phyloP scores from a whole-genome alignment of 257 asterid species.

The Fraxinus quadrangulata region DNA sequence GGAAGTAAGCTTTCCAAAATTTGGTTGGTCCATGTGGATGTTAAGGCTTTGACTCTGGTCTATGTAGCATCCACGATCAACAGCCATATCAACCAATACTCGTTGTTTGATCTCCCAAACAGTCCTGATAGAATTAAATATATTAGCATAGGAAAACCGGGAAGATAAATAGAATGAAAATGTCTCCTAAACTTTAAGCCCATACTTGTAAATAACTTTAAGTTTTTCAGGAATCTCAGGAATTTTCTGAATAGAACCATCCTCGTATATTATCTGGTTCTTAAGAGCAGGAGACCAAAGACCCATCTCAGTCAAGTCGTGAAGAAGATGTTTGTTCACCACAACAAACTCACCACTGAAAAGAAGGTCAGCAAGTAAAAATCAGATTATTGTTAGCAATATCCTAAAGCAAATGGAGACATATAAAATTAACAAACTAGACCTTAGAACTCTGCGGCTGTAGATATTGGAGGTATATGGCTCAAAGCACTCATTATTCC shows the following conservation, averaged over 20 bases:
- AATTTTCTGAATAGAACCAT: too few relatives aligned
- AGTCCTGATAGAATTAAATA: conserved; percentile 47
- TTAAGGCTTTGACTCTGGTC: conserved; percentile 96
- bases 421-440: background rate
- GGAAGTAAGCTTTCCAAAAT: conserved; percentile 58
- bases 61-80: conserved; percentile 93
- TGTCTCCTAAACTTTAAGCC: background rate
- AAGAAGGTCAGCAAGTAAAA: conserved; percentile 1
- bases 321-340: conserved; percentile 93
- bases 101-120: conserved; percentile 97
- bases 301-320: conserved; percentile 49
- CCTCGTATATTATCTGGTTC: too few relatives aligned
- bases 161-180: background rate
- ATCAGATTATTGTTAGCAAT: conserved; percentile 25
- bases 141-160: conserved; percentile 15
- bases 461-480: conserved; percentile 94
- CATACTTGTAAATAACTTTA: conserved; percentile 70
- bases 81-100: conserved; percentile 88
- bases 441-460: conserved; percentile 91
- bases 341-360: conserved; percentile 94
- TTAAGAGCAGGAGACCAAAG: too few relatives aligned
- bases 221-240: too few relatives aligned
- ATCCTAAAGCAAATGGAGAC: background rate
- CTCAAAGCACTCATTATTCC: conserved; percentile 95
- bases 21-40: conserved; percentile 96